These are phyloP conservation scores for Cadophora malorum DNA, from an alignment of 2,329 filamentous ascomycete species.

Conservation along the genomic window DNA sequence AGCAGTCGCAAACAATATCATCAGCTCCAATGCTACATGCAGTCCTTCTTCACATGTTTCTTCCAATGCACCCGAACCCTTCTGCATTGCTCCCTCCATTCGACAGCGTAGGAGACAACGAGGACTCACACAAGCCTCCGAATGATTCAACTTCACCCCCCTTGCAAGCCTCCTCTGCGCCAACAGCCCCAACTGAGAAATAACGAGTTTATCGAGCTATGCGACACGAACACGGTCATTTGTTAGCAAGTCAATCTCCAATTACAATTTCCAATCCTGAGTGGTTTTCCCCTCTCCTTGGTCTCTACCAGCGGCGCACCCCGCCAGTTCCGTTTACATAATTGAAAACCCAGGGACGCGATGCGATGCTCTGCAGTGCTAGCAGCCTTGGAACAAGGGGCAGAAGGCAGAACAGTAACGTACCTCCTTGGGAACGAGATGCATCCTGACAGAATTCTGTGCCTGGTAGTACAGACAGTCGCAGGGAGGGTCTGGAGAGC, in stretches of 20 bases:
- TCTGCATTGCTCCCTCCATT: too few relatives aligned
- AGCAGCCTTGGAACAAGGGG: too few relatives aligned
- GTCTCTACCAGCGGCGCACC: too few relatives aligned
- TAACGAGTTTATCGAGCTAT: slow-evolving; percentile 94
- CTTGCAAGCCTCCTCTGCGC: slow-evolving; percentile 88
- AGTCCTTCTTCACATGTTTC: too few relatives aligned
- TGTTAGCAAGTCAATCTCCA: neutral
- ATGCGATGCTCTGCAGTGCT: too few relatives aligned
- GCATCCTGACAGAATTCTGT: slow-evolving; percentile 46
- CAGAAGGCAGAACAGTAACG: neutral
- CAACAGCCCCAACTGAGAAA: slow-evolving; percentile 85
- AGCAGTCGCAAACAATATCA: neutral
- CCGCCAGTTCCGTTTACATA: too few relatives aligned
- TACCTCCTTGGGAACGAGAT: slow-evolving; percentile 58
- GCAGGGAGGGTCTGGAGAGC: neutral
- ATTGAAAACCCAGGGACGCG: too few relatives aligned
- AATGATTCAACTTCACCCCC: slow-evolving; percentile 87
- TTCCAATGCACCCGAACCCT: too few relatives aligned
- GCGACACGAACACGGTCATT: neutral
- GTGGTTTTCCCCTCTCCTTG: too few relatives aligned
- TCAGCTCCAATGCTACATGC: too few relatives aligned
- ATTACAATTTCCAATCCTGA: too few relatives aligned
- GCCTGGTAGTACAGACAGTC: neutral
- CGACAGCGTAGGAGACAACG: neutral
- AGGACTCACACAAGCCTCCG: slow-evolving; percentile 75